These are phyloP conservation scores for Yamadazyma triangularis DNA, from an alignment of 1,139 yeast species.

Conservation along the genomic window DNA sequence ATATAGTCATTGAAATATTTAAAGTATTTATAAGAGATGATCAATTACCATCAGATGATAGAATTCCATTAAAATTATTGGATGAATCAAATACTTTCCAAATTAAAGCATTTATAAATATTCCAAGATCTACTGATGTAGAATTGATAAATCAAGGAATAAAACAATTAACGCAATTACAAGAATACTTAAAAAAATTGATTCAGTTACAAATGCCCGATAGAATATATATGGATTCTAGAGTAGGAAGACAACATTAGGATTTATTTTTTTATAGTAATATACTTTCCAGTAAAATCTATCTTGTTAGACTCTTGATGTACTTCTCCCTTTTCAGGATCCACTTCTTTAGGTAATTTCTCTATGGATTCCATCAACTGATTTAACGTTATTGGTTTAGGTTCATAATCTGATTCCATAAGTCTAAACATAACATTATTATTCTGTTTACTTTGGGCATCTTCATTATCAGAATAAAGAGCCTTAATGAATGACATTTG, in stretches of 20 bases:
- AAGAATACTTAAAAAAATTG: conserved; percentile 62
- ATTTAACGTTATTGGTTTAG: conserved; percentile 6
- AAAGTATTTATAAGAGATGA: conserved; percentile 42
- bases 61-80: conserved; percentile 39
- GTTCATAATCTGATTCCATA: conserved; percentile 29
- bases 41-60: conserved; percentile 12
- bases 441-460: conserved; percentile 6
- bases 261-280: conserved; percentile 1
- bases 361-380: background rate
- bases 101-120: conserved; percentile 64
- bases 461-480: conserved; percentile 24
- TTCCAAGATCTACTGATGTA: conserved; percentile 69
- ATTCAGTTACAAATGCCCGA: conserved; percentile 72
- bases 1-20: conserved; percentile 56
- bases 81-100: conserved; percentile 58
- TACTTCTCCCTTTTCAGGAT: background rate
- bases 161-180: conserved; percentile 55
- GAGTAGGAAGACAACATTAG: conserved; percentile 24
- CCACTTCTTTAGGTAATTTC: conserved; percentile 3
- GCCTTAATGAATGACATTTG: conserved; percentile 46
- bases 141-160: conserved; percentile 66
- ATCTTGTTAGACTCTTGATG: background rate
- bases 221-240: conserved; percentile 73
- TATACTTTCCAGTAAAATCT: background rate
- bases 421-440: conserved; percentile 31